Conservation (phyloP, 2,329 filamentous ascomycete species). For the Fusarium lateritium region DNA sequence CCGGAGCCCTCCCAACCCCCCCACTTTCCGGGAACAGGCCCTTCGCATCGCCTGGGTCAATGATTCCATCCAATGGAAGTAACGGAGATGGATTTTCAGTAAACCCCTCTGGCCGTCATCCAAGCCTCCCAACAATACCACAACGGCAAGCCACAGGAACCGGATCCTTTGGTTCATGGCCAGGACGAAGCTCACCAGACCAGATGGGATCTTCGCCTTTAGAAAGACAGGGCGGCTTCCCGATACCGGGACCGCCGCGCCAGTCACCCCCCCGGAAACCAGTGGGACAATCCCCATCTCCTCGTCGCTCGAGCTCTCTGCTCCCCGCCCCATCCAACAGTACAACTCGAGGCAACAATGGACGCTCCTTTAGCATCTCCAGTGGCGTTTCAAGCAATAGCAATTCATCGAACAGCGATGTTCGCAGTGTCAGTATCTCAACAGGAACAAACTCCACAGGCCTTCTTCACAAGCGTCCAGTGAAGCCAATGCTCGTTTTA, state of each 20-base stretch:
- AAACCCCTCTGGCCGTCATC: conserved; percentile 21
- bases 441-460: conserved; percentile 50
- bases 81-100: conserved; percentile 14
- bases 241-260: conserved; percentile 17
- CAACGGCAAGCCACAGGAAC: conserved; percentile 37
- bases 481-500: conserved; percentile 55
- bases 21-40: too few relatives aligned
- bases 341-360: conserved; percentile 20
- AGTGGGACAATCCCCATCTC: conserved; percentile 39
- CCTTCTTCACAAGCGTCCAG: conserved; percentile 50
- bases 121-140: conserved; percentile 39
- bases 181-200: conserved; percentile 35
- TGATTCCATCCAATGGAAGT: conserved; percentile 5
- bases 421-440: conserved; percentile 45
- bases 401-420: conserved; percentile 47
- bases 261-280: conserved; percentile 34
- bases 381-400: conserved; percentile 45
- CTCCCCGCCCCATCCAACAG: conserved; percentile 16
- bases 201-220: conserved; percentile 31
- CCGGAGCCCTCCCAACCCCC: too few relatives aligned
- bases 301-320: conserved; percentile 33
- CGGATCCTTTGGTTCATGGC: conserved; percentile 36
- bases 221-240: conserved; percentile 28
- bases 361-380: conserved; percentile 44
- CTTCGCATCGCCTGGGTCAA: background rate